Percentiles rank a stretch among this genome's conserved stretches.
Evolutionary conservation across 495 filamentous ascomycete genomes (phyloP).

Genomic region (Pseudotulostoma volvatum): DNA sequence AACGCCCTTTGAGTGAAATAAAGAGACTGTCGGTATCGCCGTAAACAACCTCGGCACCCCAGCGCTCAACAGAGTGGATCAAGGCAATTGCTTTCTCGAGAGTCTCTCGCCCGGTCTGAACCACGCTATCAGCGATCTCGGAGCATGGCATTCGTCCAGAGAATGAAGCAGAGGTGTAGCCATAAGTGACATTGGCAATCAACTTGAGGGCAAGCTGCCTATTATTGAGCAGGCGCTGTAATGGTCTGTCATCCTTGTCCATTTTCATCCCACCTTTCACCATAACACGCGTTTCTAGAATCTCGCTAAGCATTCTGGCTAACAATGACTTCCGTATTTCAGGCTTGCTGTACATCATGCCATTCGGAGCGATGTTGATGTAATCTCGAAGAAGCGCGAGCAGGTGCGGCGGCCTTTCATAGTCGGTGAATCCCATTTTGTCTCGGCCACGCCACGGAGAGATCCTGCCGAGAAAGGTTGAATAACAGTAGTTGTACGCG

Average conservation of each 20-base stretch:
- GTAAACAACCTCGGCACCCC: conserved; percentile 94
- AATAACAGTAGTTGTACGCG: conserved; percentile 98
- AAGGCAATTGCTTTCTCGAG: conserved; percentile 85
- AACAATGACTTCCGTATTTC: conserved; percentile 77
- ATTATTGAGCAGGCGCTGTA: conserved; percentile 85
- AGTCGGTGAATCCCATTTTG: conserved; percentile 90
- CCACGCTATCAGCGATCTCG: conserved; percentile 96
- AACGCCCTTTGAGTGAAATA: conserved; percentile 74
- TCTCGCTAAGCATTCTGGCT: conserved; percentile 92
- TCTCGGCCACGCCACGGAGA: conserved; percentile 73
- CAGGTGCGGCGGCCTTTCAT: conserved; percentile 54
- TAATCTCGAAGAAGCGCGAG: conserved; percentile 67
- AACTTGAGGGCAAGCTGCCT: conserved; percentile 91
- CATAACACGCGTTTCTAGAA: conserved; percentile 94
- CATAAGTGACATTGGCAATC: conserved; percentile 95
- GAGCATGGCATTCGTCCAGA: conserved; percentile 95
- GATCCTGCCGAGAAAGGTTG: conserved; percentile 80
- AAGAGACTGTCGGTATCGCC: conserved; percentile 98
- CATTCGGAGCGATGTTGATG: conserved; percentile 90
- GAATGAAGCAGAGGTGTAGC: conserved; percentile 90
- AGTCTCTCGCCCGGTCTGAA: conserved; percentile 86
- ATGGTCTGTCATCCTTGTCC: conserved; percentile 73
- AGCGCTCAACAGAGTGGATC: conserved; percentile 72
- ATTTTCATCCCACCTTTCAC: conserved; percentile 94
- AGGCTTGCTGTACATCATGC: conserved; percentile 84